Evolutionary conservation across 2,329 filamentous ascomycete species (phyloP).

Genomic region (Botrytis pseudocinerea): DNA sequence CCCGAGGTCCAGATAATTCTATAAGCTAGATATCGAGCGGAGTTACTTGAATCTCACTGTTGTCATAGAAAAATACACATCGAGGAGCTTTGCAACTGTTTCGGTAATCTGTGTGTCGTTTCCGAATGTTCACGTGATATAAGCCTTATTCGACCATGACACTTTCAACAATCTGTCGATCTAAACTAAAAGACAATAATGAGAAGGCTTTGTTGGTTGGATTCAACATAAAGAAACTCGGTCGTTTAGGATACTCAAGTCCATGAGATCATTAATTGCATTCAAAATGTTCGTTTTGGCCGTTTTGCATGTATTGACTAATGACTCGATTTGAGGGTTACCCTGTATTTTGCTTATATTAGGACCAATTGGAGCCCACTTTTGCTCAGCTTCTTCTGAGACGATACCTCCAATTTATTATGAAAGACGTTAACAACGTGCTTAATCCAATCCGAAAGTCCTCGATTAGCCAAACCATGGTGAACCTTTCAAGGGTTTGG

Average conservation of each 20-base stretch:
- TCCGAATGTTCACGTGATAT: not conserved
- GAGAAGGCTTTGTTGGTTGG: not conserved
- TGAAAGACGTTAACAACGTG: not conserved
- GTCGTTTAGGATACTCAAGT: not conserved
- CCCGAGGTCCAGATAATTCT: not conserved
- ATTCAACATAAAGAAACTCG: not conserved
- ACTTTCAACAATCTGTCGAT: not conserved
- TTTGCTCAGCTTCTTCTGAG: not conserved
- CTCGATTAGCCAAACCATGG: not conserved
- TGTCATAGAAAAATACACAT: not conserved
- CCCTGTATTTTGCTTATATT: not conserved
- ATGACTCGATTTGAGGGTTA: not conserved
- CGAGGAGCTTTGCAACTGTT: not conserved
- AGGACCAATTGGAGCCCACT: not conserved
- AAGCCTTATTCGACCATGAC: not conserved
- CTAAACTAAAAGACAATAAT: not conserved
- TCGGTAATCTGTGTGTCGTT: not conserved
- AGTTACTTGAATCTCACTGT: not conserved
- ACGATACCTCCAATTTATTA: not conserved
- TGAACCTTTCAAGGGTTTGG: not conserved
- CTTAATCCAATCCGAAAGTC: not conserved
- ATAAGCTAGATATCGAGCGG: not conserved
- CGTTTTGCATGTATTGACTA: not conserved
- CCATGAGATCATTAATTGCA: not conserved
- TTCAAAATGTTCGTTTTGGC: not conserved